phyloP scores from a whole-genome alignment of 306 rosid genomes.

The Cicer pinnatifidum region DNA sequence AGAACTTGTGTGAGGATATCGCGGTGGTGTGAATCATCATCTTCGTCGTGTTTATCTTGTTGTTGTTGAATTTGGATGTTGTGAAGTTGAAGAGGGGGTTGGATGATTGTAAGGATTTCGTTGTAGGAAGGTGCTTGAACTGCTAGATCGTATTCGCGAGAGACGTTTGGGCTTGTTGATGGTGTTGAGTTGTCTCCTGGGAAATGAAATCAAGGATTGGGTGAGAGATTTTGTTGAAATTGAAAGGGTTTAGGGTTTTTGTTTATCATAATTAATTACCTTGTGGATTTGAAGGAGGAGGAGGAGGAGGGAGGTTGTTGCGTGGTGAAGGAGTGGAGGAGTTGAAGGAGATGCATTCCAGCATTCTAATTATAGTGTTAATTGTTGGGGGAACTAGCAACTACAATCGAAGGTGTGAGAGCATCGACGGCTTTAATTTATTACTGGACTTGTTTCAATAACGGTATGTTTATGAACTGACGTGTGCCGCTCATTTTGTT shows the following conservation, averaged over 20 bases:
- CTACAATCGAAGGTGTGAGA: background rate
- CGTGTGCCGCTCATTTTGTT: too few relatives aligned
- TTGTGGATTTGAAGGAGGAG: slow-evolving; percentile 30
- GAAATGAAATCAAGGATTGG: background rate
- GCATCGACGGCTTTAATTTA: too few relatives aligned
- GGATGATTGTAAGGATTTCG: slow-evolving; percentile 53
- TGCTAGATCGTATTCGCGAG: slow-evolving; percentile 52
- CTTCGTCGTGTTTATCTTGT: background rate
- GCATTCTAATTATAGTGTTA: slow-evolving; percentile 1
- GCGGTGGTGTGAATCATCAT: slow-evolving; percentile 37
- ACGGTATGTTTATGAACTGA: too few relatives aligned
- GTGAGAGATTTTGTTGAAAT: slow-evolving; percentile 36
- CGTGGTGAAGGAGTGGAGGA: slow-evolving; percentile 23
- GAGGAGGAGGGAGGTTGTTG: slow-evolving; percentile 30
- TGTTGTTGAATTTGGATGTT: background rate
- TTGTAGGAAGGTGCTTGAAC: slow-evolving; percentile 57
- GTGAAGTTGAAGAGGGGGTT: slow-evolving; percentile 17
- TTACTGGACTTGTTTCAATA: too few relatives aligned
- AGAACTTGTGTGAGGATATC: slow-evolving; percentile 53
- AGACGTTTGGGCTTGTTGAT: slow-evolving; percentile 45
- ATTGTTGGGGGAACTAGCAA: too few relatives aligned
- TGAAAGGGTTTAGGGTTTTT: background rate
- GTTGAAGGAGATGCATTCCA: slow-evolving; percentile 51
- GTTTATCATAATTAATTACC: slow-evolving; percentile 34
- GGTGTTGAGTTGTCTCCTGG: slow-evolving; percentile 45